phyloP scores from a whole-genome alignment of 192 early-diverging fungal species.

The Linderina pennispora region DNA sequence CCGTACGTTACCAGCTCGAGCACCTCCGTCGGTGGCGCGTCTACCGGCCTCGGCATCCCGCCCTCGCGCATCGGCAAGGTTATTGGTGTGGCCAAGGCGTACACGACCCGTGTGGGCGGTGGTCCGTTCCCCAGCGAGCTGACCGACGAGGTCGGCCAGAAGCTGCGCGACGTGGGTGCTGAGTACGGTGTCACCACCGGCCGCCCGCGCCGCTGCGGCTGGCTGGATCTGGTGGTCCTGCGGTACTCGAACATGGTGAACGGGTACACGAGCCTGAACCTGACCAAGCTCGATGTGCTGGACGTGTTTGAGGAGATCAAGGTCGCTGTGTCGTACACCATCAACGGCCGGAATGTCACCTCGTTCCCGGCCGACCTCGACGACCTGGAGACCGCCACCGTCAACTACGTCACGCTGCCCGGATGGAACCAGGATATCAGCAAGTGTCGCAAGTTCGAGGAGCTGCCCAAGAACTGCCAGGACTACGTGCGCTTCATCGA shows the following conservation, averaged over 20 bases:
- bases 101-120: constrained; percentile 95
- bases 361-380: constrained; percentile 89
- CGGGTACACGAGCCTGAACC: constrained; percentile 89
- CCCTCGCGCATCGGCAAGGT: constrained; percentile 73
- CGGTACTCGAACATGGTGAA: constrained; percentile 91
- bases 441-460: constrained; percentile 72
- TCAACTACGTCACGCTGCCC: constrained; percentile 87
- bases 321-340: constrained; percentile 83
- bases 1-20: constrained; percentile 97
- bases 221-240: constrained; percentile 94
- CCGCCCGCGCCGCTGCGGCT: constrained; percentile 93
- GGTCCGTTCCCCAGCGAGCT: constrained; percentile 98
- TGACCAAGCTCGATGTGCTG: constrained; percentile 96
- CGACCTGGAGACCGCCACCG: constrained; percentile 65
- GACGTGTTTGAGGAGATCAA: constrained; percentile 83
- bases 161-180: constrained; percentile 80
- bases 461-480: constrained; percentile 81
- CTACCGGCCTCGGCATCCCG: constrained; percentile 91
- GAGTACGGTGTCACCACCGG: constrained; percentile 95
- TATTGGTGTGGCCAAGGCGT: constrained; percentile 96
- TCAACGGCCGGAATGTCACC: constrained; percentile 68
- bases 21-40: constrained; percentile 92
- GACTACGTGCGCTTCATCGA: constrained; percentile 88
- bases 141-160: constrained; percentile 79
- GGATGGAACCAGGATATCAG: constrained; percentile 92